phyloP scores from a whole-genome alignment of 2,329 filamentous ascomycete genomes.

The Truncatella angustata region DNA sequence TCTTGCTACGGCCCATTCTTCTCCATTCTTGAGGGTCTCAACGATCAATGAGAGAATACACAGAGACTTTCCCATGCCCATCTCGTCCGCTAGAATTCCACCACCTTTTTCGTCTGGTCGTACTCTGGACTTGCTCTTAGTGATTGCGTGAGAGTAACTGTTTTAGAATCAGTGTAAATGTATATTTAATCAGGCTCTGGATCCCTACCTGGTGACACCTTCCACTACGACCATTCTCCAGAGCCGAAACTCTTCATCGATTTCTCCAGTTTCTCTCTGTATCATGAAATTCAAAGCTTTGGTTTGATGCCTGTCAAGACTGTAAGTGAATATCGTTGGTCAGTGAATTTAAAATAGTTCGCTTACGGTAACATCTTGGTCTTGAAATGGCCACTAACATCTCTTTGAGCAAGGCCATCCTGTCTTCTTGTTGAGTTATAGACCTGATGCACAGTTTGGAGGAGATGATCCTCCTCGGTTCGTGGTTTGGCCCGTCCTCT shows the following conservation, averaged over 20 bases:
- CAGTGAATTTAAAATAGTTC: slow-evolving; percentile 15
- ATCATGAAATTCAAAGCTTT: slow-evolving; percentile 36
- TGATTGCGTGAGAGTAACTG: slow-evolving; percentile 39
- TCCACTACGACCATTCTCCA: slow-evolving; percentile 30
- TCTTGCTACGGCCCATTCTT: slow-evolving; percentile 30
- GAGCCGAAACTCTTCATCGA: slow-evolving; percentile 27
- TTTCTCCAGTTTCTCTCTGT: slow-evolving; percentile 35
- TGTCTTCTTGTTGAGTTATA: slow-evolving; percentile 19
- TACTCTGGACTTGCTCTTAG: slow-evolving; percentile 28
- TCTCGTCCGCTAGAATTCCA: slow-evolving; percentile 59
- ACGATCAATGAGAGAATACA: slow-evolving; percentile 49
- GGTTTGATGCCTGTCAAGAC: slow-evolving; percentile 33
- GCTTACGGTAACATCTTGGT: slow-evolving; percentile 15
- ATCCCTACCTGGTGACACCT: slow-evolving; percentile 20
- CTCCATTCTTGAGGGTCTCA: slow-evolving; percentile 35
- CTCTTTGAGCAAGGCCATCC: slow-evolving; percentile 15
- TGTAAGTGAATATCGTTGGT: background rate
- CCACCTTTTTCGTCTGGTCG: slow-evolving; percentile 32
- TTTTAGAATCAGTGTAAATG: background rate
- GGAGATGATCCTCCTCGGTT: slow-evolving; percentile 11
- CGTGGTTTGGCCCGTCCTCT: slow-evolving; percentile 7
- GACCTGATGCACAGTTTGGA: slow-evolving; percentile 15
- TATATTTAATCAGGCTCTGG: background rate
- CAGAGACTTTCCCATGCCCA: slow-evolving; percentile 60
- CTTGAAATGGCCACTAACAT: slow-evolving; percentile 20